phyloP scores from a whole-genome alignment of 1,139 yeast genomes.

The Yamadazyma conglobata region DNA sequence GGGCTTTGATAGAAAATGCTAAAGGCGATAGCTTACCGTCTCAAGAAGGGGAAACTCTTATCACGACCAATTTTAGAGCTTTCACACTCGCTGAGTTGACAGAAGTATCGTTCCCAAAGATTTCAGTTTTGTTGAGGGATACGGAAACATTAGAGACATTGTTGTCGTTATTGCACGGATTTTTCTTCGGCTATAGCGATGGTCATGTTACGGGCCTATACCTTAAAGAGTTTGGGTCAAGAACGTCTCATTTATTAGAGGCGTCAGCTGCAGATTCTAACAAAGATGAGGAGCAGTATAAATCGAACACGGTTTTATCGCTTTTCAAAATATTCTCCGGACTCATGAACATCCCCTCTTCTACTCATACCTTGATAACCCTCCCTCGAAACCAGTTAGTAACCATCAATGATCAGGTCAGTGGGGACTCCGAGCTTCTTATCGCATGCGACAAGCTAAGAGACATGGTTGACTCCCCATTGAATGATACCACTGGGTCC shows the following conservation, averaged over 20 bases:
- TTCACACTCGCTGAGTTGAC: background rate
- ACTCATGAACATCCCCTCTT: slow-evolving; percentile 45
- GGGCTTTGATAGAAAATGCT: slow-evolving; percentile 20
- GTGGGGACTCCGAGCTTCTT: slow-evolving; percentile 23
- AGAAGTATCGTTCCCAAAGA: slow-evolving; percentile 21
- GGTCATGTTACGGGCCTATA: slow-evolving; percentile 53
- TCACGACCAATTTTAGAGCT: background rate
- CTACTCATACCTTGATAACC: slow-evolving; percentile 53
- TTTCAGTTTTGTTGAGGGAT: slow-evolving; percentile 27
- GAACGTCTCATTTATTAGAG: slow-evolving; percentile 66
- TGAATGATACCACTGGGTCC: slow-evolving; percentile 15
- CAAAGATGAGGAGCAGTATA: slow-evolving; percentile 17
- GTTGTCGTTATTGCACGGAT: slow-evolving; percentile 25
- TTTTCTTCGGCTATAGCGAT: slow-evolving; percentile 16
- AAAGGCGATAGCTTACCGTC: slow-evolving; percentile 6
- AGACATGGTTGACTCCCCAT: slow-evolving; percentile 17
- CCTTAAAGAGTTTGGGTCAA: slow-evolving; percentile 55
- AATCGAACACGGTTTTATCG: slow-evolving; percentile 45
- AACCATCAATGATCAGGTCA: slow-evolving; percentile 30
- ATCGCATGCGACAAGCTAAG: slow-evolving; percentile 23
- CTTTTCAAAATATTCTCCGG: slow-evolving; percentile 54
- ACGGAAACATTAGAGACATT: slow-evolving; percentile 32
- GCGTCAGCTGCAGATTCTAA: slow-evolving; percentile 41
- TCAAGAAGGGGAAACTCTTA: background rate
- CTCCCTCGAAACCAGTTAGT: slow-evolving; percentile 32